These are phyloP conservation scores for Septoria petroselini DNA, from an alignment of 2,329 filamentous ascomycete genomes.

Conservation along the genomic window DNA sequence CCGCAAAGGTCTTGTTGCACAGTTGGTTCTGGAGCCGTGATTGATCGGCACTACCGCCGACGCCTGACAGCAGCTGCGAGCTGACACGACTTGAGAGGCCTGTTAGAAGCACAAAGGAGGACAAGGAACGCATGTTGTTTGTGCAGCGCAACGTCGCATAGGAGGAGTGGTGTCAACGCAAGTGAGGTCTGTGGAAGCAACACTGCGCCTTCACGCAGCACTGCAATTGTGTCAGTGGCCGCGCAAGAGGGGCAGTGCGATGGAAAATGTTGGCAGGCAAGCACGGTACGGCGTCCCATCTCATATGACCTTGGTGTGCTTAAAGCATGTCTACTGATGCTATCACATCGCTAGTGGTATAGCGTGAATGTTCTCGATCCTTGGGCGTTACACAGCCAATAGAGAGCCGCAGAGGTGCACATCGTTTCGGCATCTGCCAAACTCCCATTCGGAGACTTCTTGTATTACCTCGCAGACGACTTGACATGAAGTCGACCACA, in stretches of 20 bases:
- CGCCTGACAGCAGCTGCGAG: slow-evolving; percentile 14
- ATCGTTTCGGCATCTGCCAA: neutral
- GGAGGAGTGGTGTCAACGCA: neutral
- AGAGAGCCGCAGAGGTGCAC: neutral
- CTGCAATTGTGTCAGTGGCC: no score
- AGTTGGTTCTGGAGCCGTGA: slow-evolving; percentile 3
- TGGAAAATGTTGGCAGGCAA: no score
- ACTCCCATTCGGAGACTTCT: neutral
- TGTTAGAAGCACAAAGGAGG: neutral
- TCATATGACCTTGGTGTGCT: neutral
- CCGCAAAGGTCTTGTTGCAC: slow-evolving; percentile 17
- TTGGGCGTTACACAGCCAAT: neutral
- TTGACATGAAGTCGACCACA: no score
- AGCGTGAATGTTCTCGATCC: neutral
- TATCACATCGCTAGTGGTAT: neutral
- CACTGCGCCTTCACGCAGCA: neutral
- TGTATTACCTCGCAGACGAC: no score
- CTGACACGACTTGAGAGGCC: neutral
- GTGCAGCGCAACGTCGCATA: neutral
- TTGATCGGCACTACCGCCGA: slow-evolving; percentile 3
- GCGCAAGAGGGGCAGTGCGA: neutral
- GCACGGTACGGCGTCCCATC: neutral
- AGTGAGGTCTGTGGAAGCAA: neutral
- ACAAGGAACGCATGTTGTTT: slow-evolving; percentile 1
- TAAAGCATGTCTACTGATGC: neutral